Conservation (phyloP, 768 basidiomycete species). For the Panus rudis region DNA sequence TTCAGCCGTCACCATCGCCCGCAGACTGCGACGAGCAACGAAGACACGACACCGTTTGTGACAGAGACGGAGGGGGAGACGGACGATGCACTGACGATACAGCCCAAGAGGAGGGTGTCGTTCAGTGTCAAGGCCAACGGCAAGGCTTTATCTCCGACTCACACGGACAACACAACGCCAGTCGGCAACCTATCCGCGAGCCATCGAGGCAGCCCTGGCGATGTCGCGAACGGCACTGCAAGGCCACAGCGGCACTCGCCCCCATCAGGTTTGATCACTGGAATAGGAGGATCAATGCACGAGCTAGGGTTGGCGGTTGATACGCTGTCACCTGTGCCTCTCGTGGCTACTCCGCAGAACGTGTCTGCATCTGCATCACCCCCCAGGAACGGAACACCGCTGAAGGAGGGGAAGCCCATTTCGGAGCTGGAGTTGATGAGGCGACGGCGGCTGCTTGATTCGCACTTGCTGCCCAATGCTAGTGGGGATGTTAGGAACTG, state of each 20-base stretch:
- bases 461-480: conserved; percentile 33
- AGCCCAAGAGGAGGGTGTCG: conserved; percentile 43
- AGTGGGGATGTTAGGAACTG: conserved; percentile 3
- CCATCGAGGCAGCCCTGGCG: too few relatives aligned
- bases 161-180: not conserved
- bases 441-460: conserved; percentile 68
- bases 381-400: conserved; percentile 11
- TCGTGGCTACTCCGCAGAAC: conserved; percentile 7
- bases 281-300: too few relatives aligned
- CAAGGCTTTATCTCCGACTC: conserved; percentile 12
- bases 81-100: conserved; percentile 68
- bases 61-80: conserved; percentile 53
- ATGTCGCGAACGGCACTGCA: too few relatives aligned
- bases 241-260: too few relatives aligned
- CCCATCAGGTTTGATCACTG: too few relatives aligned
- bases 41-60: conserved; percentile 25
- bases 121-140: conserved; percentile 12
- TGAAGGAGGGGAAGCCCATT: conserved; percentile 57
- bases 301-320: not conserved
- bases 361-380: conserved; percentile 7
- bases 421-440: conserved; percentile 75
- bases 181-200: not conserved
- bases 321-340: not conserved
- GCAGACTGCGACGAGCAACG: not conserved
- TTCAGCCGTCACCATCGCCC: too few relatives aligned